phyloP scores from a whole-genome alignment of 495 filamentous ascomycete genomes.

The Cercophora samala region DNA sequence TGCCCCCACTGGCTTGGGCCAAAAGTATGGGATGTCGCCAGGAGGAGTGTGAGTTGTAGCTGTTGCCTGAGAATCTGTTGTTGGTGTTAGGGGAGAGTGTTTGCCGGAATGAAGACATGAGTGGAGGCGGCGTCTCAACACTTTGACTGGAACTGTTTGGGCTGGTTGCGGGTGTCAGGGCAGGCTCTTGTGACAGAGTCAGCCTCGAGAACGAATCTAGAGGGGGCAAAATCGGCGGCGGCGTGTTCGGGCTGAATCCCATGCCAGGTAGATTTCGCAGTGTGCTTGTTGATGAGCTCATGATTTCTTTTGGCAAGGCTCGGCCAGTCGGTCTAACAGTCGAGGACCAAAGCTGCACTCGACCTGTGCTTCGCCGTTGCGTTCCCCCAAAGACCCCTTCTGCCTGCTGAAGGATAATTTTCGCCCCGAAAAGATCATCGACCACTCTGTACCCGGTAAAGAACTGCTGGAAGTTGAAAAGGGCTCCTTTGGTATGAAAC shows the following conservation, averaged over 20 bases:
- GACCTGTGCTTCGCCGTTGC: background rate
- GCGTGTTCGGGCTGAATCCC: background rate
- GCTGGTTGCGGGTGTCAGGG: background rate
- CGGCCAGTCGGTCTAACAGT: background rate
- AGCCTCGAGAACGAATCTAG: conserved; percentile 9
- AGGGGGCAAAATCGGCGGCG: background rate
- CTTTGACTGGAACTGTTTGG: conserved; percentile 1
- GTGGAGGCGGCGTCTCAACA: background rate
- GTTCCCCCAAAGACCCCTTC: background rate
- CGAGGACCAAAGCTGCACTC: conserved; percentile 17
- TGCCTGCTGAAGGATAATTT: conserved; percentile 6
- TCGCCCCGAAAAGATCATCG: conserved; percentile 16
- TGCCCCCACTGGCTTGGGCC: background rate
- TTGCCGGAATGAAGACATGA: background rate
- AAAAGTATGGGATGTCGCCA: background rate
- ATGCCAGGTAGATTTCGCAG: background rate
- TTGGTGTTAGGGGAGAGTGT: background rate
- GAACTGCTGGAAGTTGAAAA: conserved; percentile 21
- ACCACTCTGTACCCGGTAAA: conserved; percentile 25
- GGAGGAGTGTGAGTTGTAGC: background rate
- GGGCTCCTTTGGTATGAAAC: conserved; percentile 12
- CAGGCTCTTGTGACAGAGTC: background rate
- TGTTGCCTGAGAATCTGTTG: background rate
- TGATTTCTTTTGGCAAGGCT: conserved; percentile 10
- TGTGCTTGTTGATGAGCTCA: background rate